Evolutionary conservation across 2,329 filamentous ascomycete species (phyloP).

Genomic region (Penicillium decumbens): DNA sequence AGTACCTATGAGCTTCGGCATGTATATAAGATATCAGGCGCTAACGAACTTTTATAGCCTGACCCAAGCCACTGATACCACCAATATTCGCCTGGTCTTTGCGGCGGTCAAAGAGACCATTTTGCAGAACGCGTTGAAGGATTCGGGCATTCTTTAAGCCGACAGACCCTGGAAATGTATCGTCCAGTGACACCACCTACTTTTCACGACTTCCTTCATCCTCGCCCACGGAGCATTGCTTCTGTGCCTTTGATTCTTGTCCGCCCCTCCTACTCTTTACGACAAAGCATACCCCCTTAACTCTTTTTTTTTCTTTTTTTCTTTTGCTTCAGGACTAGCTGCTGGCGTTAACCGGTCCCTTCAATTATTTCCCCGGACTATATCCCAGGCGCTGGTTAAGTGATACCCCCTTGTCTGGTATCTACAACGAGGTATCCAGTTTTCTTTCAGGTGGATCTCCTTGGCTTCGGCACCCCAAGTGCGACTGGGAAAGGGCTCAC

Average conservation of each 20-base stretch:
- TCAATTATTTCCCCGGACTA: conserved; percentile 10
- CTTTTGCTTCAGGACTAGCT: conserved; percentile 17
- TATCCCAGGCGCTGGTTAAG: conserved; percentile 18
- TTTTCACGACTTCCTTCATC: neutral
- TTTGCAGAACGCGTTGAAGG: conserved; percentile 93
- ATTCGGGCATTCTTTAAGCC: conserved; percentile 80
- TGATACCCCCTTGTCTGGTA: conserved; percentile 14
- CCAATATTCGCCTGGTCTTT: conserved; percentile 95
- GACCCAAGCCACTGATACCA: conserved; percentile 97
- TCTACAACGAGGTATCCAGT: conserved; percentile 12
- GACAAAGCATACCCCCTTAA: conserved; percentile 13
- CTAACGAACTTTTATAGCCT: conserved; percentile 56
- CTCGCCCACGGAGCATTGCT: neutral
- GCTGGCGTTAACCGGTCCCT: conserved; percentile 21
- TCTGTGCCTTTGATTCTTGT: conserved; percentile 1
- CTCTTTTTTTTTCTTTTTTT: conserved; percentile 3
- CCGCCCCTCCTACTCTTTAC: neutral
- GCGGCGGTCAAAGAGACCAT: conserved; percentile 99
- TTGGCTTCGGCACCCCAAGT: conserved; percentile 5
- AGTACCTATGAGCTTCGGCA: conserved; percentile 39
- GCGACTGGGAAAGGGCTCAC: neutral
- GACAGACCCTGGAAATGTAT: neutral
- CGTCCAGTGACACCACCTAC: neutral
- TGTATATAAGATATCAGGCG: conserved; percentile 8
- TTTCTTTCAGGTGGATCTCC: conserved; percentile 7